Evolutionary conservation across 768 basidiomycete species (phyloP), one percentile per base, ranked within the genome.

Genomic region (Fibroporia radiculosa): DNA sequence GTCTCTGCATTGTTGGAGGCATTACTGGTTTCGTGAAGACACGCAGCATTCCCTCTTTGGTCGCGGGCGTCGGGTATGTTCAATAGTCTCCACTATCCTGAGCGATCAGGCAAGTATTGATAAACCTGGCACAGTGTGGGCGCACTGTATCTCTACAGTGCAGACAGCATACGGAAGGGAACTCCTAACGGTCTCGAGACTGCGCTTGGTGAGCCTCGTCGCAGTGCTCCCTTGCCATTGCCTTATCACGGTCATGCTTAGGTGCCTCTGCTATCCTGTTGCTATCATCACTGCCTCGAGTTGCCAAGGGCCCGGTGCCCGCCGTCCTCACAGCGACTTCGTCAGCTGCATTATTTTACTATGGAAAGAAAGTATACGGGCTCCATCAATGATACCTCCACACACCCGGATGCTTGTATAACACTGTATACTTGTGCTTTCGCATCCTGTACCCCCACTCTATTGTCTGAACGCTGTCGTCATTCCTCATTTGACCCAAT

Each of bases 1-100:
- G 66, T 44, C 67, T 91, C 50, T 90, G 87, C 61, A 67, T 88
- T 51, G 69, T 84, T 32, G 89, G 89, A 11, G 89, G 89, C 19
- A 46, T 85, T 32, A 78, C 80, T 33, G 89, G 85, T 24, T 88
- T 77, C 50, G 76, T 68, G 6, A 71, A 76, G 53, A 85, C 81
- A 48, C 75, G 81, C 19, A 91, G 87, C 25, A 68, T 91, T 24
- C 90, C 89, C 5, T 91, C 90, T 11, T 61, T 92, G 32, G 77
- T 91, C 16, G 89, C 89, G 46, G 89, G 89, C 29, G 74, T 88
- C 34, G 72, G 82, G 87, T 90, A 54, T 24, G 16, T 16, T 12
- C 4, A 18, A 26, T 19, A 1, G 14, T 27, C 10, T 27, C 40
- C 39, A 53, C 8, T 1, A 14, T 19, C 23, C 29, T 18, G 11